These are phyloP conservation scores for Penicillium daleae DNA, from an alignment of 495 filamentous ascomycete species.

Conservation along the genomic window DNA sequence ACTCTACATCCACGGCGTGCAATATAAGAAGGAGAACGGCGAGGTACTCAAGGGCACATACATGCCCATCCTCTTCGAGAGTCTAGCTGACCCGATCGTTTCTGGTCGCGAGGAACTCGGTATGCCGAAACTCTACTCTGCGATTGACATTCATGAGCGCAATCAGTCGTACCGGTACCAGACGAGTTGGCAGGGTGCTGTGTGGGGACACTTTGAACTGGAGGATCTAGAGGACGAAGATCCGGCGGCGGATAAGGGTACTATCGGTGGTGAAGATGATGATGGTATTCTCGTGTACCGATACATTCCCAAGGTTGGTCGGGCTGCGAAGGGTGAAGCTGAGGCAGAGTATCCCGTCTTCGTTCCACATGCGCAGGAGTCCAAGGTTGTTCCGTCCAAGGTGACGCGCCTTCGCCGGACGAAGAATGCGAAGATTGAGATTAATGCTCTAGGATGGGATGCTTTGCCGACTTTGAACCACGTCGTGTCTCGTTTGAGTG, in stretches of 20 bases:
- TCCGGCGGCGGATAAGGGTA: slow-evolving; percentile 28
- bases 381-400: slow-evolving; percentile 38
- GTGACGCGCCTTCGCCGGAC: slow-evolving; percentile 38
- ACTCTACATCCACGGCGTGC: slow-evolving; percentile 61
- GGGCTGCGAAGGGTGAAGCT: slow-evolving; percentile 40
- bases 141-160: slow-evolving; percentile 47
- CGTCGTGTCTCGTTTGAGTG: slow-evolving; percentile 50
- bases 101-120: slow-evolving; percentile 59
- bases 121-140: slow-evolving; percentile 58
- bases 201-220: slow-evolving; percentile 46
- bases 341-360: slow-evolving; percentile 53
- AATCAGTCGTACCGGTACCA: slow-evolving; percentile 41
- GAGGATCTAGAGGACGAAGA: slow-evolving; percentile 44
- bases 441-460: slow-evolving; percentile 51
- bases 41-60: slow-evolving; percentile 52
- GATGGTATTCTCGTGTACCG: slow-evolving; percentile 48
- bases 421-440: slow-evolving; percentile 46
- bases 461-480: slow-evolving; percentile 59
- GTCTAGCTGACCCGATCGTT: slow-evolving; percentile 55
- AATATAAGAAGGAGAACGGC: slow-evolving; percentile 56
- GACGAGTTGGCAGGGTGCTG: slow-evolving; percentile 52
- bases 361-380: slow-evolving; percentile 42
- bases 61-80: slow-evolving; percentile 58
- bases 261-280: slow-evolving; percentile 37
- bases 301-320: slow-evolving; percentile 53